These are phyloP conservation scores for Kodamaea leandrae DNA, from an alignment of 805 yeast species.

Conservation along the genomic window DNA sequence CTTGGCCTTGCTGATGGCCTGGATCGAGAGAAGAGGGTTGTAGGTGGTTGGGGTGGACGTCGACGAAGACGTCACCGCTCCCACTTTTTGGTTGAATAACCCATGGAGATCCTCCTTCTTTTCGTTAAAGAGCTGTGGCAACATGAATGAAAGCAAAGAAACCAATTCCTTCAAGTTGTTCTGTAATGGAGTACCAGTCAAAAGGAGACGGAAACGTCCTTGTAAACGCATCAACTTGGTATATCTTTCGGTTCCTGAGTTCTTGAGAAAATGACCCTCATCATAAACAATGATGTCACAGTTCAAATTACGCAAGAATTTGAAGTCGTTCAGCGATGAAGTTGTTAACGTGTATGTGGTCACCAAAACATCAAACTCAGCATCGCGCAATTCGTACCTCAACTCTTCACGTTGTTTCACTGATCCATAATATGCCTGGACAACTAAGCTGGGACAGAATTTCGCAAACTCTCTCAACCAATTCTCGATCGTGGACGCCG, in stretches of 20 bases:
- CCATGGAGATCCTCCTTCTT: constrained; percentile 78
- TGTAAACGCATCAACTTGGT: constrained; percentile 77
- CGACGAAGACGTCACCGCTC: constrained; percentile 48
- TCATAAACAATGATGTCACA: constrained; percentile 92
- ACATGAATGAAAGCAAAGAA: constrained; percentile 84
- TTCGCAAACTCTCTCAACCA: constrained; percentile 94
- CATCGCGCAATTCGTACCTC: constrained; percentile 60
- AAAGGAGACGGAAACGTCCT: constrained; percentile 78
- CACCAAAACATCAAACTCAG: constrained; percentile 80
- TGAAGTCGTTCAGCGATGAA: constrained; percentile 77
- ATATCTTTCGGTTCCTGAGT: constrained; percentile 84
- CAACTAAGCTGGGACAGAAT: constrained; percentile 77
- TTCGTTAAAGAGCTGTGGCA: constrained; percentile 78
- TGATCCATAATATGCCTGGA: constrained; percentile 93
- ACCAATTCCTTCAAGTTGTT: constrained; percentile 88
- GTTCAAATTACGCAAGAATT: constrained; percentile 67
- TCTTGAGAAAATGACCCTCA: constrained; percentile 96
- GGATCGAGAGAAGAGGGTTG: constrained; percentile 82
- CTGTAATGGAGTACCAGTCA: constrained; percentile 97
- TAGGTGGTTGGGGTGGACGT: constrained; percentile 45
- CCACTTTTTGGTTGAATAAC: constrained; percentile 84
- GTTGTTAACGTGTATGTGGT: constrained; percentile 93
- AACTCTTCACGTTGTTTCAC: constrained; percentile 81
- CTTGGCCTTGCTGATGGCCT: constrained; percentile 89
- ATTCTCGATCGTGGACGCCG: constrained; percentile 93